phyloP scores from a whole-genome alignment of 148 eudicot genomes.

The Chenopodium album region DNA sequence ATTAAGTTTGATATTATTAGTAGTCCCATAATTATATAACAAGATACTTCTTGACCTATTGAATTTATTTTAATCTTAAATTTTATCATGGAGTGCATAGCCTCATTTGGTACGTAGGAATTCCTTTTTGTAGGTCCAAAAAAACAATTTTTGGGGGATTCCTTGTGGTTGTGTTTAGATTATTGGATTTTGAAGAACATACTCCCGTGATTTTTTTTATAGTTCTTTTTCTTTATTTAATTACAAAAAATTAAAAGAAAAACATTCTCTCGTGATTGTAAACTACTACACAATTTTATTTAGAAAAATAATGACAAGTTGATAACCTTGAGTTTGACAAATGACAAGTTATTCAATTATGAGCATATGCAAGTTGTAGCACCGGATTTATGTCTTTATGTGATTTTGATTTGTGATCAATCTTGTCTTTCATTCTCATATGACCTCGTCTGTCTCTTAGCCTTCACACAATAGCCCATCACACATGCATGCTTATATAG shows the following conservation, averaged over 20 bases:
- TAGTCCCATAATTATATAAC: background rate
- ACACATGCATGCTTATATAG: too few species aligned
- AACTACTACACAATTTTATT: background rate
- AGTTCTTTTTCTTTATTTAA: background rate
- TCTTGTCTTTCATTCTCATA: constrained; percentile 2
- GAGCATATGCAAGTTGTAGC: constrained; percentile 1
- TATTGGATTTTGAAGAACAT: constrained; percentile 1
- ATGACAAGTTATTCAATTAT: background rate
- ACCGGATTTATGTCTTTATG: constrained; percentile 4
- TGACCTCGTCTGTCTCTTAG: constrained; percentile 9
- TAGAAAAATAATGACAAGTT: constrained; percentile 16
- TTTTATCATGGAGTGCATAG: background rate
- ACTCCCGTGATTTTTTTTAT: background rate
- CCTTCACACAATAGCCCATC: background rate
- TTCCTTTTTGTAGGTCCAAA: constrained; percentile 10
- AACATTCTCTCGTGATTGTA: constrained; percentile 1
- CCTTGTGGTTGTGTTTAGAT: background rate
- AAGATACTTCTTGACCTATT: background rate
- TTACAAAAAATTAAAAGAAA: background rate
- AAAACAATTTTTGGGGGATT: background rate
- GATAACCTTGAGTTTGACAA: constrained; percentile 5
- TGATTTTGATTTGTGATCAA: constrained; percentile 22
- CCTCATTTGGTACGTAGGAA: background rate
- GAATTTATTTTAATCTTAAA: background rate
- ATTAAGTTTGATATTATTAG: background rate